These are phyloP conservation scores for Sugiyamaella chiloensis DNA, from an alignment of 805 yeast genomes.

Conservation along the genomic window DNA sequence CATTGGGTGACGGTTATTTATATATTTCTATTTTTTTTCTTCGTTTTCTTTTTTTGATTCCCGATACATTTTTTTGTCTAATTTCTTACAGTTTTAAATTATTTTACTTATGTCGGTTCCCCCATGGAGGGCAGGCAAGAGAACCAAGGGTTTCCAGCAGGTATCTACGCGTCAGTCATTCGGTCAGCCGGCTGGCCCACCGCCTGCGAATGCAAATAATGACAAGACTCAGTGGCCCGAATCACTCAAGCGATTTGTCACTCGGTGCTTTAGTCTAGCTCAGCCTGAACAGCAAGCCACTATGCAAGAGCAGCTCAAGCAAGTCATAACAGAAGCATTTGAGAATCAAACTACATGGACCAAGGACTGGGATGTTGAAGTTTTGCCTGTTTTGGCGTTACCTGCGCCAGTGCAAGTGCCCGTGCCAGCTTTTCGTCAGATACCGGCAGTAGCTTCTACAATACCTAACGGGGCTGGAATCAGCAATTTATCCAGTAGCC, in stretches of 20 bases:
- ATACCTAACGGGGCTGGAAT: too few species aligned
- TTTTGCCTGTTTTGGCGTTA: conserved; percentile 34
- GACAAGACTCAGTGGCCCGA: conserved; percentile 47
- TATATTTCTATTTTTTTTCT: too few species aligned
- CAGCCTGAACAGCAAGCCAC: conserved; percentile 36
- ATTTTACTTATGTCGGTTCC: conserved; percentile 21
- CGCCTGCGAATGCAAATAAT: conserved; percentile 8
- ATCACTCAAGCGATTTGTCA: conserved; percentile 50
- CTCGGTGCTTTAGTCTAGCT: conserved; percentile 43
- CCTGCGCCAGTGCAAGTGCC: background rate
- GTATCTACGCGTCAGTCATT: background rate
- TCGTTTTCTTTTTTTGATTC: too few species aligned
- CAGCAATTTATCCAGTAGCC: too few species aligned
- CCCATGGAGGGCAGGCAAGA: conserved; percentile 21
- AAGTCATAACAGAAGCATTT: conserved; percentile 48
- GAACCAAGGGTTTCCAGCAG: conserved; percentile 2
- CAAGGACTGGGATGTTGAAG: conserved; percentile 54
- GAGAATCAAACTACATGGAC: conserved; percentile 41
- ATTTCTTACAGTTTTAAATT: too few species aligned
- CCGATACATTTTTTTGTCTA: too few species aligned
- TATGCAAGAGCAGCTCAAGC: conserved; percentile 51
- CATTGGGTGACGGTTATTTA: too few species aligned
- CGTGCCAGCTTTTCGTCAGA: too few species aligned
- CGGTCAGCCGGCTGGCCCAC: background rate
- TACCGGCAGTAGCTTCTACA: too few species aligned